These are phyloP conservation scores for Komagataella pseudopastoris DNA, from an alignment of 805 yeast species.

Conservation along the genomic window DNA sequence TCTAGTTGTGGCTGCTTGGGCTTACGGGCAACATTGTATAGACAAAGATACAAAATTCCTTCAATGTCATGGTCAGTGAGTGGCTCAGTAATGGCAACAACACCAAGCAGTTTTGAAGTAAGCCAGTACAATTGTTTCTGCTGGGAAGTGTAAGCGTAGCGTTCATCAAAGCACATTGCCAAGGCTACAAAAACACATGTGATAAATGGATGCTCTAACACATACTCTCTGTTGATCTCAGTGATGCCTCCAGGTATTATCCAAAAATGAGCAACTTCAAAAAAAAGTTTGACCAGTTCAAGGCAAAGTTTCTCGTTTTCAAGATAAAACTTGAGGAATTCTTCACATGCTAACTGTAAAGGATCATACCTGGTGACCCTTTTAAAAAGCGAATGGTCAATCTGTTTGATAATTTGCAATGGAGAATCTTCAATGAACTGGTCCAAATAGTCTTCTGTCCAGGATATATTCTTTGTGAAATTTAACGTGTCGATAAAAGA, in stretches of 20 bases:
- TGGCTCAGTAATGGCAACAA: conserved; percentile 35
- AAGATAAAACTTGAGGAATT: conserved; percentile 32
- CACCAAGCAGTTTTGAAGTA: conserved; percentile 35
- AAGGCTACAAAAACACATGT: conserved; percentile 38
- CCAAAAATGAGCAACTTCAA: conserved; percentile 44
- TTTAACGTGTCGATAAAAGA: not conserved
- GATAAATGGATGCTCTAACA: conserved; percentile 36
- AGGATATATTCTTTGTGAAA: conserved; percentile 1
- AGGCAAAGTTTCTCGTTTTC: conserved; percentile 28
- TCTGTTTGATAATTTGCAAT: conserved; percentile 14
- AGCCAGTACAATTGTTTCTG: conserved; percentile 32
- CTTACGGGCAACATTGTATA: conserved; percentile 40
- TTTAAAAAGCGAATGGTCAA: conserved; percentile 14
- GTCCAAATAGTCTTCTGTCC: conserved; percentile 3
- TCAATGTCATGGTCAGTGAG: conserved; percentile 48
- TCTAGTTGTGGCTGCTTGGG: conserved; percentile 39
- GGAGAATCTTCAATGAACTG: conserved; percentile 12
- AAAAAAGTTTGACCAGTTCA: conserved; percentile 29
- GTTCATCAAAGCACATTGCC: conserved; percentile 44
- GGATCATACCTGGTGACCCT: conserved; percentile 15
- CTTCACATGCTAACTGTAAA: conserved; percentile 21
- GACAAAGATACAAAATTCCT: conserved; percentile 39
- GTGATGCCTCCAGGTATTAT: conserved; percentile 49
- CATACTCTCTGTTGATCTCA: conserved; percentile 30
- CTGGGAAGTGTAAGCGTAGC: conserved; percentile 30